These are phyloP conservation scores for Eucalyptus sp. DNA, from an alignment of 345 rosid species.

Conservation along the genomic window DNA sequence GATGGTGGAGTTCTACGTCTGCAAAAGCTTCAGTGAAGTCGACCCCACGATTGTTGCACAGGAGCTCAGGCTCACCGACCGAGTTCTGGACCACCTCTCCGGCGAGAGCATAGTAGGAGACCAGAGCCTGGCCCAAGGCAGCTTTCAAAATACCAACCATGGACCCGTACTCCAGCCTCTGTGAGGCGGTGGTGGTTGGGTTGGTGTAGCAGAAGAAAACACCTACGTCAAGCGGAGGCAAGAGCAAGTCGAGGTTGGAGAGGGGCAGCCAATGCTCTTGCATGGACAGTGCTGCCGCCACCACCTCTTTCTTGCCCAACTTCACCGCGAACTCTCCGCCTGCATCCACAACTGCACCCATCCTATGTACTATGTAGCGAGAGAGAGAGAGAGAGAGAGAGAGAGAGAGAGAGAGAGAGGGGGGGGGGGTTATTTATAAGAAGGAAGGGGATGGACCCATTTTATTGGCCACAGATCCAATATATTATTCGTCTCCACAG, in stretches of 20 bases:
- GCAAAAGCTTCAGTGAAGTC: conserved; percentile 55
- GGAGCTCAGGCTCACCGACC: conserved; percentile 67
- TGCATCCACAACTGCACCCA: neutral
- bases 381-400: neutral
- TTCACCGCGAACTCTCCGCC: neutral
- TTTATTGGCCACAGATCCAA: too few species aligned
- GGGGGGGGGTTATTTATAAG: neutral
- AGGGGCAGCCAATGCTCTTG: conserved; percentile 75
- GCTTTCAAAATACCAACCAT: conserved; percentile 29
- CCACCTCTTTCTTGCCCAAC: conserved; percentile 37
- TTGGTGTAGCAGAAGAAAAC: conserved; percentile 62
- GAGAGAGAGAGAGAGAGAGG: too few species aligned
- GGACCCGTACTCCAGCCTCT: conserved; percentile 4
- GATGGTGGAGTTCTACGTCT: conserved; percentile 34
- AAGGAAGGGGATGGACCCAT: neutral
- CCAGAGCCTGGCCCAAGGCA: conserved; percentile 50
- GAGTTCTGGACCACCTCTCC: conserved; percentile 53
- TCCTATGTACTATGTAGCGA: neutral
- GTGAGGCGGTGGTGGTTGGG: neutral
- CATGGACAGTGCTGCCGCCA: conserved; percentile 53
- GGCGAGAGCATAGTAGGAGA: conserved; percentile 53
- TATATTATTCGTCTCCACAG: too few species aligned
- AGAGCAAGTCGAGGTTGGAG: conserved; percentile 77
- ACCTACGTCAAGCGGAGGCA: conserved; percentile 54
- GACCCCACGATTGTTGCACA: conserved; percentile 75